phyloP scores from a whole-genome alignment of 495 filamentous ascomycete species.

The Xylaria venustula region DNA sequence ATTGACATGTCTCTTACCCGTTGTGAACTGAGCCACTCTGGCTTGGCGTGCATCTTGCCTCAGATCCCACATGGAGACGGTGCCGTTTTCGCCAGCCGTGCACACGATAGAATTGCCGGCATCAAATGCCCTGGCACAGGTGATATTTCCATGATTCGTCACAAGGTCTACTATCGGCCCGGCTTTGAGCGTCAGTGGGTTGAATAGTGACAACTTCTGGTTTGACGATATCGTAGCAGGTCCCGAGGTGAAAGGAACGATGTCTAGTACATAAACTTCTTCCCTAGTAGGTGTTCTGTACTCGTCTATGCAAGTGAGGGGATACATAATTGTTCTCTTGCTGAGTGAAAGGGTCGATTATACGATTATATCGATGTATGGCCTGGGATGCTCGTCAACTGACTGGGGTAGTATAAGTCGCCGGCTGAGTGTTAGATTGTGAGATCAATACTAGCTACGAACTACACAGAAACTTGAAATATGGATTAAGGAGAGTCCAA shows the following conservation, averaged over 20 bases:
- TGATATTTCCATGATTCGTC: constrained; percentile 54
- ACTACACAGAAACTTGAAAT: too few species aligned
- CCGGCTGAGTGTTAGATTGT: too few species aligned
- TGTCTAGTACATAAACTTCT: constrained; percentile 51
- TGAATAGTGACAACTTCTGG: constrained; percentile 56
- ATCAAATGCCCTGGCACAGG: constrained; percentile 52
- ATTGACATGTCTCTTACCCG: constrained; percentile 47
- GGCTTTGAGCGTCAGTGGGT: constrained; percentile 43
- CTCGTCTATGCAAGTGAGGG: constrained; percentile 38
- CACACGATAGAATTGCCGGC: constrained; percentile 41
- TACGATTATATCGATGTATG: not conserved
- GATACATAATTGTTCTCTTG: constrained; percentile 40
- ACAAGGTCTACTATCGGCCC: constrained; percentile 41
- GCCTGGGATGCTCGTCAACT: not conserved
- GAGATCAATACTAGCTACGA: too few species aligned
- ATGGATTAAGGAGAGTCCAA: too few species aligned
- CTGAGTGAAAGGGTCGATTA: not conserved
- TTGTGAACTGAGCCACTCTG: constrained; percentile 41
- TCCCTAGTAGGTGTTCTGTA: constrained; percentile 42
- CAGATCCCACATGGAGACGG: constrained; percentile 58
- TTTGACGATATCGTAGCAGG: constrained; percentile 51
- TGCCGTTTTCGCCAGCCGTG: constrained; percentile 64
- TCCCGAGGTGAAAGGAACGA: constrained; percentile 43
- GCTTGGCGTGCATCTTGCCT: constrained; percentile 36
- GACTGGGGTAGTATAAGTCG: not conserved